Evolutionary conservation across 176 grass and related monocot species (phyloP).

Genomic region (Oryza meridionalis): DNA sequence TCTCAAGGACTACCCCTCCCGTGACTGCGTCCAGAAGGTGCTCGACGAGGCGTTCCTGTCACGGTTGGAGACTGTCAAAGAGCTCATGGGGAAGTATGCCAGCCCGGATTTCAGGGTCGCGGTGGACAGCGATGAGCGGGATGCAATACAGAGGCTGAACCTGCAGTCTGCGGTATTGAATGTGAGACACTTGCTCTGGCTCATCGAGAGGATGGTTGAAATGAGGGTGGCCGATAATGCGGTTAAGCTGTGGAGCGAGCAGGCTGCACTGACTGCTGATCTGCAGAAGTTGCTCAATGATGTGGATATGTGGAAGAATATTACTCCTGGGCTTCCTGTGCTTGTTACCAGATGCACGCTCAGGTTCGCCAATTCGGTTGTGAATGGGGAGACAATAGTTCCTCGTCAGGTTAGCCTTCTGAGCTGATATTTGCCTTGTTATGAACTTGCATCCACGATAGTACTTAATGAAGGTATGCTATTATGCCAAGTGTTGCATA

Average conservation of each 20-base stretch:
- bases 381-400: conserved; percentile 63
- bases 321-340: conserved; percentile 71
- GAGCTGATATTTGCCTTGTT: conserved; percentile 3
- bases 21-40: conserved; percentile 64
- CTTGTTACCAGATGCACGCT: conserved; percentile 72
- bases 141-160: conserved; percentile 81
- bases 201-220: conserved; percentile 93
- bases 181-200: conserved; percentile 76
- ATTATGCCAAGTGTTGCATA: background rate
- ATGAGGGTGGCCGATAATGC: conserved; percentile 64
- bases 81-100: conserved; percentile 85
- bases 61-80: conserved; percentile 74
- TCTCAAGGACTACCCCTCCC: conserved; percentile 70
- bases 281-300: conserved; percentile 79
- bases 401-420: conserved; percentile 69
- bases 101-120: conserved; percentile 79
- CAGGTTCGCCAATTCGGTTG: conserved; percentile 69
- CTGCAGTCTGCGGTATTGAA: conserved; percentile 69
- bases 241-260: conserved; percentile 74
- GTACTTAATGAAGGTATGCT: conserved; percentile 1
- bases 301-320: conserved; percentile 84
- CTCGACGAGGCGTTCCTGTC: conserved; percentile 62
- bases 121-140: conserved; percentile 72
- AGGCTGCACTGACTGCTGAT: conserved; percentile 64
- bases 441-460: background rate